phyloP scores from a whole-genome alignment of 495 filamentous ascomycete species.

The Penicillium parvum region DNA sequence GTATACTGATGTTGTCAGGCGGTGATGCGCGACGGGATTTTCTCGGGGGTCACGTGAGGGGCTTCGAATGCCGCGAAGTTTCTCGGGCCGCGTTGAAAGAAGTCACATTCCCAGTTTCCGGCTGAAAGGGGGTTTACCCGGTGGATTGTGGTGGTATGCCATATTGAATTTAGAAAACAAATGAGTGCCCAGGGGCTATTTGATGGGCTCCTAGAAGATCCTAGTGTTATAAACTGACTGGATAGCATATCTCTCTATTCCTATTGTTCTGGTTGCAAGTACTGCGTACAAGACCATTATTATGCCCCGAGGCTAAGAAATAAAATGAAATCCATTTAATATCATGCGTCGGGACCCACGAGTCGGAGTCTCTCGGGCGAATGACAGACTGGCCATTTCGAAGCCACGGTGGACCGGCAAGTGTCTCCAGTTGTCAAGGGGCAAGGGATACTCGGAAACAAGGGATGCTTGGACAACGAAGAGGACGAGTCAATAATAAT shows the following conservation, averaged over 20 bases:
- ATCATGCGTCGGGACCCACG: constrained; percentile 13
- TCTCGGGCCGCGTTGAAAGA: not conserved
- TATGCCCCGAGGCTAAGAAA: no score
- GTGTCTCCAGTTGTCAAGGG: constrained; percentile 12
- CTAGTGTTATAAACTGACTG: no score
- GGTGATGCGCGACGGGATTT: constrained; percentile 12
- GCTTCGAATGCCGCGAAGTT: not conserved
- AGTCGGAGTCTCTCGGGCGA: constrained; percentile 10
- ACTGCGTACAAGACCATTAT: no score
- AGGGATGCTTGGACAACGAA: no score
- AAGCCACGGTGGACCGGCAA: constrained; percentile 19
- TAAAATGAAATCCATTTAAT: no score
- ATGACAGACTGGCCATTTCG: constrained; percentile 22
- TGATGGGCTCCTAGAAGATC: no score
- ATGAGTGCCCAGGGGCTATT: no score
- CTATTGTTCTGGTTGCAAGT: no score
- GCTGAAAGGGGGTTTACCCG: not conserved
- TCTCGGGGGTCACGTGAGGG: constrained; percentile 12
- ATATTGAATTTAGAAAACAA: no score
- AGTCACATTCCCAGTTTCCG: not conserved
- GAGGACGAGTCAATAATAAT: no score
- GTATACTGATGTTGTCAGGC: no score
- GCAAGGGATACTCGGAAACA: constrained; percentile 1
- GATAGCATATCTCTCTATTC: no score
- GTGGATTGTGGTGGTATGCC: not conserved